phyloP scores from a whole-genome alignment of 306 rosid genomes.

The Fagus sylvatica region DNA sequence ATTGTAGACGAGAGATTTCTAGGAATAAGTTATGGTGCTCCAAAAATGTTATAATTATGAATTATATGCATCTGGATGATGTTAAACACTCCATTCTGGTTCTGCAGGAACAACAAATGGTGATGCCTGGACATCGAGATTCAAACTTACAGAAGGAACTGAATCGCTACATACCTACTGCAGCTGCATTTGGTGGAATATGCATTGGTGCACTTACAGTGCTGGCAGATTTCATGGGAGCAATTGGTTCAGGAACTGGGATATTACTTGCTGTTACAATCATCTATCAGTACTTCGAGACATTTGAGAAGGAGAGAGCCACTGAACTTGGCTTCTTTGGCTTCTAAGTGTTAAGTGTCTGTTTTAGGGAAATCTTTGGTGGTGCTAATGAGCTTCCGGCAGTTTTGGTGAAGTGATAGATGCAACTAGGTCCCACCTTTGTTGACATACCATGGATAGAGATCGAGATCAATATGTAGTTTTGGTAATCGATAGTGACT shows the following conservation, averaged over 20 bases:
- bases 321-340: slow-evolving; percentile 59
- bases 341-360: slow-evolving; percentile 21
- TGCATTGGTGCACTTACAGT: slow-evolving; percentile 77
- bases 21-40: background rate
- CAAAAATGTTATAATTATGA: background rate
- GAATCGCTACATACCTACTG: slow-evolving; percentile 67
- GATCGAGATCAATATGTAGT: background rate
- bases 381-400: slow-evolving; percentile 13
- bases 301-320: slow-evolving; percentile 71
- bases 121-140: slow-evolving; percentile 69
- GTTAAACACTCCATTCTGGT: background rate
- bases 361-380: slow-evolving; percentile 3
- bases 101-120: slow-evolving; percentile 76
- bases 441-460: background rate
- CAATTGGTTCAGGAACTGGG: slow-evolving; percentile 72
- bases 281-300: slow-evolving; percentile 63
- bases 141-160: slow-evolving; percentile 63
- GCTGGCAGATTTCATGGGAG: slow-evolving; percentile 75
- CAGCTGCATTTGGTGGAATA: slow-evolving; percentile 70
- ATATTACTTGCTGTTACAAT: slow-evolving; percentile 68
- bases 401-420: slow-evolving; percentile 36
- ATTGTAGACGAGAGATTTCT: background rate
- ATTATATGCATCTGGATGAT: background rate
- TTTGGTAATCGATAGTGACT: background rate
- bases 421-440: slow-evolving; percentile 20